Evolutionary conservation across 2,329 filamentous ascomycete genomes (phyloP).

Genomic region (Cladosporium sphaerospermum): DNA sequence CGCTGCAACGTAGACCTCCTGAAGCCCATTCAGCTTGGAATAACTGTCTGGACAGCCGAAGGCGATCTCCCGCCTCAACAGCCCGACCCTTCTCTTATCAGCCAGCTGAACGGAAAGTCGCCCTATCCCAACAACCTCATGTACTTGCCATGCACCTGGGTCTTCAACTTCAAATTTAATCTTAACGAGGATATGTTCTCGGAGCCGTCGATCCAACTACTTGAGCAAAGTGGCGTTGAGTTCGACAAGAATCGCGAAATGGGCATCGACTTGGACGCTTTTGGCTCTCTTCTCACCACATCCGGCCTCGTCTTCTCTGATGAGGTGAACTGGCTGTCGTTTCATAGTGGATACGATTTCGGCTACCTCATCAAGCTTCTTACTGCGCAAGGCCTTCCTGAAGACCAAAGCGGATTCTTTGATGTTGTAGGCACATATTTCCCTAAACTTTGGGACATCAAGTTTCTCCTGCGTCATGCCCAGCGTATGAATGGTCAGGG

Average conservation of each 20-base stretch:
- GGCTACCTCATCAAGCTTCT: conserved; percentile 94
- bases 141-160: conserved; percentile 84
- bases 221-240: conserved; percentile 87
- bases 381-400: conserved; percentile 72
- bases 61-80: conserved; percentile 77
- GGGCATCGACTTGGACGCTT: conserved; percentile 84
- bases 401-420: conserved; percentile 85
- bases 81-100: conserved; percentile 45
- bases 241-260: conserved; percentile 77
- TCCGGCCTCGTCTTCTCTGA: conserved; percentile 85
- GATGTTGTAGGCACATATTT: conserved; percentile 87
- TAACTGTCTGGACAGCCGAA: conserved; percentile 86
- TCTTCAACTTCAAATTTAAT: conserved; percentile 98
- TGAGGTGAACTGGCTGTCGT: conserved; percentile 91
- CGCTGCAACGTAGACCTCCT: conserved; percentile 95
- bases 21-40: conserved; percentile 94
- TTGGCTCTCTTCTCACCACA: conserved; percentile 82
- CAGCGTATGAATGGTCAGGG: conserved; percentile 40
- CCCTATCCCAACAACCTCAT: conserved; percentile 36
- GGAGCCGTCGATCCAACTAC: conserved; percentile 84
- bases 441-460: conserved; percentile 89
- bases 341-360: conserved; percentile 97
- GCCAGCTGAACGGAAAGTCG: conserved; percentile 33
- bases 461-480: conserved; percentile 92
- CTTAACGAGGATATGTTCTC: conserved; percentile 97